A percentile compares a stretch with the other conserved stretches of the same genome.
These are phyloP conservation scores for Phyllosticta citribraziliensis DNA, from an alignment of 2,329 filamentous ascomycete genomes.

Conservation along the genomic window DNA sequence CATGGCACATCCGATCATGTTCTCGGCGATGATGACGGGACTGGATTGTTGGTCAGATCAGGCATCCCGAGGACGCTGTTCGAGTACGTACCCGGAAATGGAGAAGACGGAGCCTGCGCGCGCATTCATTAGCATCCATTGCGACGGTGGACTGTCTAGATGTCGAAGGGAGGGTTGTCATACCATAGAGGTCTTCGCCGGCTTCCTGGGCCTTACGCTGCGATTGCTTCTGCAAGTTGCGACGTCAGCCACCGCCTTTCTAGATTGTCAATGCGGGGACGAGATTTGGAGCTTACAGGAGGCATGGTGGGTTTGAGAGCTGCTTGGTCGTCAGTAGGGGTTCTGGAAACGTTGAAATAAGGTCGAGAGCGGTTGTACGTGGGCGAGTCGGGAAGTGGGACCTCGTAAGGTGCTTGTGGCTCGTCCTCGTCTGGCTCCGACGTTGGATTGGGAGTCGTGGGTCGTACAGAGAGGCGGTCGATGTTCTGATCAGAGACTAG, in stretches of 20 bases:
- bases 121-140: neutral
- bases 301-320: slow-evolving; percentile 22
- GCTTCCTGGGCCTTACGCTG: slow-evolving; percentile 34
- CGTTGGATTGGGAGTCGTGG: slow-evolving; percentile 5
- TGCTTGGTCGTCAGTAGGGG: neutral
- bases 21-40: slow-evolving; percentile 91
- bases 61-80: slow-evolving; percentile 12
- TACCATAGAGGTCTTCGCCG: slow-evolving; percentile 49
- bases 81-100: slow-evolving; percentile 48
- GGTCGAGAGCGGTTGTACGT: slow-evolving; percentile 15
- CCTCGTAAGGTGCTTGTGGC: slow-evolving; percentile 14
- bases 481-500: slow-evolving; percentile 45
- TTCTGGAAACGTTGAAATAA: neutral
- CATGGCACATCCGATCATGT: slow-evolving; percentile 99
- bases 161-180: slow-evolving; percentile 13
- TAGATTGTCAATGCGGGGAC: neutral
- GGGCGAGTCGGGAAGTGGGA: slow-evolving; percentile 19
- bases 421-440: slow-evolving; percentile 10
- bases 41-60: slow-evolving; percentile 31
- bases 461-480: slow-evolving; percentile 33
- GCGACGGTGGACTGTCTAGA: slow-evolving; percentile 1
- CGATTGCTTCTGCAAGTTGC: slow-evolving; percentile 26
- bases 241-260: slow-evolving; percentile 9
- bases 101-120: slow-evolving; percentile 55
- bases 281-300: slow-evolving; percentile 14